Evolutionary conservation across 176 grass and related monocot species (phyloP).

Genomic region (Zea mays): Zm-B73-REFERENCE-NAM-5.0 NC_050103.1:172061001-172061500

Average conservation of each 20-base stretch:
- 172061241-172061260: conserved; percentile 96
- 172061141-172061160: conserved; percentile 96
- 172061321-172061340: conserved; percentile 87
- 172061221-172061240: conserved; percentile 87
- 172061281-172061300: conserved; percentile 90
- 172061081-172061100: conserved; percentile 95
- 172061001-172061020: conserved; percentile 83
- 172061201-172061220: conserved; percentile 92
- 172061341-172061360: conserved; percentile 77
- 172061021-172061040: conserved; percentile 55
- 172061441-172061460: conserved; percentile 92
- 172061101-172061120: conserved; percentile 75
- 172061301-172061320: conserved; percentile 77
- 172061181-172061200: conserved; percentile 93
- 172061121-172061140: conserved; percentile 82
- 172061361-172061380: conserved; percentile 73
- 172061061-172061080: conserved; percentile 82
- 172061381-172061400: conserved; percentile 71
- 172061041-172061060: conserved; percentile 51
- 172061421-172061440: conserved; percentile 86
- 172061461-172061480: conserved; percentile 88
- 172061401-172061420: conserved; percentile 71
- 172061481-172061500: conserved; percentile 89
- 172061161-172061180: conserved; percentile 95
- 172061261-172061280: conserved; percentile 89